Evolutionary conservation across 1,139 yeast species (phyloP).

Genomic region (Candida albicans): DNA sequence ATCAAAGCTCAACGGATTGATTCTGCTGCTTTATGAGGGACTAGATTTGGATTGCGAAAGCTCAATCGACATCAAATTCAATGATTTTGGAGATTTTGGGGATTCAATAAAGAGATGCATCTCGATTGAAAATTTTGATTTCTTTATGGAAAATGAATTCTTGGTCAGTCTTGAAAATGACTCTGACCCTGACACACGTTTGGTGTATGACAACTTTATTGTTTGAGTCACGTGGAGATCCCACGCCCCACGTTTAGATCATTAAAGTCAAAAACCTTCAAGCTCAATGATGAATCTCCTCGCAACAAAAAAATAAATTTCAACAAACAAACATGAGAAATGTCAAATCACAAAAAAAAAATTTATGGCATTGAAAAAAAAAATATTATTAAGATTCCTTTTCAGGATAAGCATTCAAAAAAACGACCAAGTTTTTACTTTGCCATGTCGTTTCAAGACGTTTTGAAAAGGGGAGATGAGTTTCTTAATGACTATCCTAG

Average conservation of each 20-base stretch:
- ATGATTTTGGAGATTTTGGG: slow-evolving; percentile 9
- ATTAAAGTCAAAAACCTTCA: too few relatives aligned
- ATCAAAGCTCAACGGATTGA: slow-evolving; percentile 1
- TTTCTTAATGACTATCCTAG: slow-evolving; percentile 66
- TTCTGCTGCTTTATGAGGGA: background rate
- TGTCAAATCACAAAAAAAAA: background rate
- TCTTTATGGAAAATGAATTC: slow-evolving; percentile 1
- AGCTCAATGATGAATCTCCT: too few relatives aligned
- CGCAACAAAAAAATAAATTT: too few relatives aligned
- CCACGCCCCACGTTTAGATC: background rate
- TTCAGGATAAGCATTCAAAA: background rate
- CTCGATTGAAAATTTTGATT: slow-evolving; percentile 6
- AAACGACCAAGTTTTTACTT: background rate
- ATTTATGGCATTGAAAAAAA: background rate
- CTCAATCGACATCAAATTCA: slow-evolving; percentile 2
- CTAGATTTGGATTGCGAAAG: slow-evolving; percentile 1
- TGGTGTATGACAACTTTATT: slow-evolving; percentile 6
- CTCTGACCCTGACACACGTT: slow-evolving; percentile 2
- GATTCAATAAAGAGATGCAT: background rate
- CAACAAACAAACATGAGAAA: too few relatives aligned
- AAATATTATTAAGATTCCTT: background rate
- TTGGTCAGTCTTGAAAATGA: slow-evolving; percentile 1
- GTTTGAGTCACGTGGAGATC: slow-evolving; percentile 1
- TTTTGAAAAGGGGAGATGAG: slow-evolving; percentile 72
- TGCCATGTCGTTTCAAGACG: slow-evolving; percentile 71